Percentiles rank a stretch among this genome's conserved stretches.
phyloP scores from a whole-genome alignment of 495 filamentous ascomycete species.

The Neurospora sp. region DNA sequence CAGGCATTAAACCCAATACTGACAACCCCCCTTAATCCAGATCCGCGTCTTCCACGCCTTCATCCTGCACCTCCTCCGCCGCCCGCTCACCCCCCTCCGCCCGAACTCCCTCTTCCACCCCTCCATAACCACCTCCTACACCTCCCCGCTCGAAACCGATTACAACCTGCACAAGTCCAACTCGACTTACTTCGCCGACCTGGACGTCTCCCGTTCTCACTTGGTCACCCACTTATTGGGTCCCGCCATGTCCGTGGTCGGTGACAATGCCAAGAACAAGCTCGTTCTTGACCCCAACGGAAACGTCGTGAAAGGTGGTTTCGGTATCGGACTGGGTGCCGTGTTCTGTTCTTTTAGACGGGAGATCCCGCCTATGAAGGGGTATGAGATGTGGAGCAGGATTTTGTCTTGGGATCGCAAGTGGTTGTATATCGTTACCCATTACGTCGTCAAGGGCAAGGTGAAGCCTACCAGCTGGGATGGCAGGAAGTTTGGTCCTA shows the following conservation, averaged over 20 bases:
- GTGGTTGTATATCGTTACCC: constrained; percentile 40
- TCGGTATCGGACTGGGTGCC: constrained; percentile 55
- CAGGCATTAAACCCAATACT: no score
- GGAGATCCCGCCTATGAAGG: constrained; percentile 59
- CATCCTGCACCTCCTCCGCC: constrained; percentile 44
- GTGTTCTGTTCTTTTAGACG: constrained; percentile 56
- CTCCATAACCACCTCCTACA: constrained; percentile 47
- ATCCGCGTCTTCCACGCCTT: constrained; percentile 55
- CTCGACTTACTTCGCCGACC: constrained; percentile 72
- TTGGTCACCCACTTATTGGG: constrained; percentile 44
- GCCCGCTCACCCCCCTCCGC: constrained; percentile 28
- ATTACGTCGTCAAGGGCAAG: constrained; percentile 48
- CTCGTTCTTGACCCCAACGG: constrained; percentile 31
- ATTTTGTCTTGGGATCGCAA: constrained; percentile 60
- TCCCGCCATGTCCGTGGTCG: constrained; percentile 30
- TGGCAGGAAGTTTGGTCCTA: constrained; percentile 13
- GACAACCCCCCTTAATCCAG: constrained; percentile 17
- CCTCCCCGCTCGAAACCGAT: constrained; percentile 59
- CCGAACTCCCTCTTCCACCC: constrained; percentile 53
- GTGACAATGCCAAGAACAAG: constrained; percentile 30
- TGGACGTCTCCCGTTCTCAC: constrained; percentile 62
- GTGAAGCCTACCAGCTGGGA: constrained; percentile 36
- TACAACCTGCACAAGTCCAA: constrained; percentile 84
- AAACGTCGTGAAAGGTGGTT: constrained; percentile 24
- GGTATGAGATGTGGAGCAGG: constrained; percentile 64